phyloP scores from a whole-genome alignment of 495 filamentous ascomycete genomes.

The Xylaria intraflava region DNA sequence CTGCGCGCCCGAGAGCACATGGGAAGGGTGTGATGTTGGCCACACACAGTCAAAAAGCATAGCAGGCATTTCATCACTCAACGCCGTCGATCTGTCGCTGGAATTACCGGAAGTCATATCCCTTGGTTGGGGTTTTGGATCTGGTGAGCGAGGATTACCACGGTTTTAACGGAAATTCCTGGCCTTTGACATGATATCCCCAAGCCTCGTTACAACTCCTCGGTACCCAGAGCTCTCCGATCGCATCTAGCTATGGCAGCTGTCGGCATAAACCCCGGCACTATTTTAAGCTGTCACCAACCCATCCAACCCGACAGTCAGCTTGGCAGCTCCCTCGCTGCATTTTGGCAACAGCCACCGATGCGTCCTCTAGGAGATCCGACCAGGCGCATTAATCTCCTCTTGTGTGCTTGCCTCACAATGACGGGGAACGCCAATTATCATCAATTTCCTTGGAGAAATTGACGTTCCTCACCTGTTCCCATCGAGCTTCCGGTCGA shows the following conservation, averaged over 20 bases:
- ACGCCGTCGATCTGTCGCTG: slow-evolving; percentile 32
- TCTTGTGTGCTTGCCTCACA: slow-evolving; percentile 45
- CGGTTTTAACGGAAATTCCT: slow-evolving; percentile 35
- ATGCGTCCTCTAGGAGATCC: slow-evolving; percentile 40
- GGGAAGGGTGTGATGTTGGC: slow-evolving; percentile 37
- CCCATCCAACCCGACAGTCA: slow-evolving; percentile 20
- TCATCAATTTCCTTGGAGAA: slow-evolving; percentile 25
- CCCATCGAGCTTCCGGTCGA: slow-evolving; percentile 35
- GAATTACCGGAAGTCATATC: slow-evolving; percentile 31
- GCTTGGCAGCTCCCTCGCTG: slow-evolving; percentile 30
- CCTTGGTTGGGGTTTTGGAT: not conserved
- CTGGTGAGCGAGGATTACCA: slow-evolving; percentile 32
- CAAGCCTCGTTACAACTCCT: slow-evolving; percentile 31
- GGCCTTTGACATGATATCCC: slow-evolving; percentile 15
- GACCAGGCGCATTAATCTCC: slow-evolving; percentile 73
- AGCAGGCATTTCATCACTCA: slow-evolving; percentile 18
- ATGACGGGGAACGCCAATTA: slow-evolving; percentile 58
- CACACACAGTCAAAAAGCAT: slow-evolving; percentile 36
- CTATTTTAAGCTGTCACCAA: slow-evolving; percentile 1
- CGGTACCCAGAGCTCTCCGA: slow-evolving; percentile 26
- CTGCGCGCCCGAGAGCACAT: slow-evolving; percentile 17
- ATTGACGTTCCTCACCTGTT: slow-evolving; percentile 29
- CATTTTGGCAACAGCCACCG: slow-evolving; percentile 37
- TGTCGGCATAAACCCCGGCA: slow-evolving; percentile 19
- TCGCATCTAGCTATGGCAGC: slow-evolving; percentile 12